These are phyloP conservation scores for Phascolomyces articulosus DNA, from an alignment of 371 early-diverging fungal species.

Conservation along the genomic window DNA sequence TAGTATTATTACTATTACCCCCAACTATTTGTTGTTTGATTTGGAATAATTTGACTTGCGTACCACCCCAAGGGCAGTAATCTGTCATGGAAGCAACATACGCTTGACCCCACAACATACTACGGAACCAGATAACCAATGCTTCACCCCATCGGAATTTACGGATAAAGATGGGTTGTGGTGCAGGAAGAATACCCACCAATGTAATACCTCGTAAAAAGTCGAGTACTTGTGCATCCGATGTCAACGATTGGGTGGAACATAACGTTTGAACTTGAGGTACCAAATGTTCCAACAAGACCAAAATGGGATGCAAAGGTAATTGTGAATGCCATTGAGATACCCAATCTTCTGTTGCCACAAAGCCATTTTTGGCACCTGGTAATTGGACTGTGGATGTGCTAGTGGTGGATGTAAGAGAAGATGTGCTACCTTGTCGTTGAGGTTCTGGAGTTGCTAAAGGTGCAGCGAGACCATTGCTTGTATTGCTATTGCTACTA, in stretches of 20 bases:
- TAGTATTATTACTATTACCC: neutral
- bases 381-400: slow-evolving; percentile 34
- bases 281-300: slow-evolving; percentile 60
- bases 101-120: slow-evolving; percentile 69
- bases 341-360: slow-evolving; percentile 49
- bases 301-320: slow-evolving; percentile 65
- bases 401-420: slow-evolving; percentile 1
- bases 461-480: slow-evolving; percentile 10
- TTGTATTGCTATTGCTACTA: neutral
- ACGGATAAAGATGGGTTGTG: slow-evolving; percentile 48
- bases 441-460: slow-evolving; percentile 14
- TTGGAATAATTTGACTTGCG: slow-evolving; percentile 61
- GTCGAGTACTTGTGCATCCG: slow-evolving; percentile 41
- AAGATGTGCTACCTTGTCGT: neutral
- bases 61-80: slow-evolving; percentile 69
- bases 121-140: slow-evolving; percentile 67
- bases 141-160: slow-evolving; percentile 62
- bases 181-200: slow-evolving; percentile 43
- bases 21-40: slow-evolving; percentile 40
- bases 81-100: slow-evolving; percentile 57
- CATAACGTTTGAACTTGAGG: slow-evolving; percentile 66
- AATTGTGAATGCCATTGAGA: slow-evolving; percentile 66
- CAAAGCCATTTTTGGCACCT: slow-evolving; percentile 45
- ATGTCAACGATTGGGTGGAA: slow-evolving; percentile 28
- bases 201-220: slow-evolving; percentile 36